These are phyloP conservation scores for Penium margaritaceum DNA, from an alignment of 139 green algal species.

Conservation along the genomic window DNA sequence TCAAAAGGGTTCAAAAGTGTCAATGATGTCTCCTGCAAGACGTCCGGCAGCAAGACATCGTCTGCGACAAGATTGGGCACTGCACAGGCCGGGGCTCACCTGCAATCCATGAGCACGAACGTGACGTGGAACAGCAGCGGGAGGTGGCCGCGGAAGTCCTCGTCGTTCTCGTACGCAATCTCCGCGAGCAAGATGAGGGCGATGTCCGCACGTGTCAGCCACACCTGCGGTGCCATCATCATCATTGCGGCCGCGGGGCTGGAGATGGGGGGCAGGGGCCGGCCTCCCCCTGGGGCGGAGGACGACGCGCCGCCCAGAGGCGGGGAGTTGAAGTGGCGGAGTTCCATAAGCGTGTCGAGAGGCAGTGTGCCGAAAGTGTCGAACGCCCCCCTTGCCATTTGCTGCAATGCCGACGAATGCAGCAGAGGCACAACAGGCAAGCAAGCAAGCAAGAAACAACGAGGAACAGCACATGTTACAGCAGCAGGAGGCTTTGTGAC, in stretches of 20 bases:
- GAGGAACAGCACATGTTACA: no score
- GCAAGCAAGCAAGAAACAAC: no score
- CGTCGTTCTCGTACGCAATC: constrained; percentile 81
- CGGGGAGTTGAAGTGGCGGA: neutral
- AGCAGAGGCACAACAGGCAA: no score
- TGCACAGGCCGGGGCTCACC: no score
- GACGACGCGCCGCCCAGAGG: neutral
- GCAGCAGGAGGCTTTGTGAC: no score
- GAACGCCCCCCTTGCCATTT: no score
- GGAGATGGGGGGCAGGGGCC: neutral
- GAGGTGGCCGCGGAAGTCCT: constrained; percentile 73
- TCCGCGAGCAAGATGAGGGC: constrained; percentile 78
- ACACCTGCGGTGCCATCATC: constrained; percentile 17
- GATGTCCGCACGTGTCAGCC: constrained; percentile 69
- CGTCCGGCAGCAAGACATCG: no score
- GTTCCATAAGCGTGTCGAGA: neutral
- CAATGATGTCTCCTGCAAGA: neutral
- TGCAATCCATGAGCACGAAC: constrained; percentile 43
- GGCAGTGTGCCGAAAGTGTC: constrained; percentile 1
- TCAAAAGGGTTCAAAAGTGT: no score
- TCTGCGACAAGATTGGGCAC: no score
- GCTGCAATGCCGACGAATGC: no score
- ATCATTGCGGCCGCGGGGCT: neutral
- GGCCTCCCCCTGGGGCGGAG: no score
- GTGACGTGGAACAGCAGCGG: constrained; percentile 69